These are phyloP conservation scores for Epicoccum nigrum DNA, from an alignment of 2,329 filamentous ascomycete species.

Conservation along the genomic window DNA sequence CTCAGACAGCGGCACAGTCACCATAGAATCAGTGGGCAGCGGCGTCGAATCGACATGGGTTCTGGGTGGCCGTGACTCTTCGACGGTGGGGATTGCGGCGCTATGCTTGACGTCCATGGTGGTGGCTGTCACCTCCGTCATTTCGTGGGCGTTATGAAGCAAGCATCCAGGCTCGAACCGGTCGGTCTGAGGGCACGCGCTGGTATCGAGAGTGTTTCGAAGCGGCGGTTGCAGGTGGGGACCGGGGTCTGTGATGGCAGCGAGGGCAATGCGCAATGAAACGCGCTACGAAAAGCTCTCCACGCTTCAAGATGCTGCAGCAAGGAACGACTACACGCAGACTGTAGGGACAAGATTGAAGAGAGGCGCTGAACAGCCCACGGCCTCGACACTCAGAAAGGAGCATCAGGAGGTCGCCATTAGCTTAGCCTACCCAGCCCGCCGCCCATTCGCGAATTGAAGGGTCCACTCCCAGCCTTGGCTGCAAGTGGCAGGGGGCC, in stretches of 20 bases:
- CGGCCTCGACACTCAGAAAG: slow-evolving; percentile 16
- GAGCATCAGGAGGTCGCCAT: slow-evolving; percentile 22
- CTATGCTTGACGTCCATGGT: slow-evolving; percentile 29
- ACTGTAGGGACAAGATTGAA: slow-evolving; percentile 1
- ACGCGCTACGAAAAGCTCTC: slow-evolving; percentile 14
- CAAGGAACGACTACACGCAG: slow-evolving; percentile 8
- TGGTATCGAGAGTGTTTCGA: slow-evolving; percentile 15
- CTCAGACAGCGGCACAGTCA: slow-evolving; percentile 76
- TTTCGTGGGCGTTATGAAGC: slow-evolving; percentile 19
- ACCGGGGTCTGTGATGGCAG: slow-evolving; percentile 10
- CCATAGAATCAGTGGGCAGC: slow-evolving; percentile 70
- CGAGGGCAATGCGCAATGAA: slow-evolving; percentile 14
- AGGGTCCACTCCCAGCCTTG: slow-evolving; percentile 17
- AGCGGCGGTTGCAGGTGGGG: slow-evolving; percentile 10
- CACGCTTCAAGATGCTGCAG: slow-evolving; percentile 6
- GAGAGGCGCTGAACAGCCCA: slow-evolving; percentile 15
- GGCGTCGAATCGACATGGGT: slow-evolving; percentile 39
- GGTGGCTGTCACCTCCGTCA: slow-evolving; percentile 23
- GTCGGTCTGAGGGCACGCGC: slow-evolving; percentile 4
- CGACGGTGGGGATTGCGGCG: slow-evolving; percentile 10
- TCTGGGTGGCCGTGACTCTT: slow-evolving; percentile 31
- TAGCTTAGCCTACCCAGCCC: slow-evolving; percentile 18
- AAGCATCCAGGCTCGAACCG: slow-evolving; percentile 17
- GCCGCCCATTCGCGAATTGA: slow-evolving; percentile 19
- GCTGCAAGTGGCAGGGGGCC: slow-evolving; percentile 15